Evolutionary conservation across 2,329 filamentous ascomycete species (phyloP), one percentile per base, ranked within the genome.

Genomic region (Bimuria novae-zelandiae): DNA sequence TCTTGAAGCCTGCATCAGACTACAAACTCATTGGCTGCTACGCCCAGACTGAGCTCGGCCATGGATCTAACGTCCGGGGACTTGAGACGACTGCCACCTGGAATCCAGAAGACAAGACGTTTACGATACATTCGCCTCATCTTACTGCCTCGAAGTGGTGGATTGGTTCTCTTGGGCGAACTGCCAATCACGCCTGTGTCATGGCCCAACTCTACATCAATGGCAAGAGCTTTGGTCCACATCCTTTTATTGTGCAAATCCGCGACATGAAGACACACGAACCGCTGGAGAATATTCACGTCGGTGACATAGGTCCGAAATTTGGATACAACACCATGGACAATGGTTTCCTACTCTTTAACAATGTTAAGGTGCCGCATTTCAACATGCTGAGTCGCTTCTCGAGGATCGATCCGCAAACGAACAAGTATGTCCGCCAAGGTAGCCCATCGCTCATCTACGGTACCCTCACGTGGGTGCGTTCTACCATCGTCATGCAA

Each of bases 131-230:
- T 73, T 90, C 87, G 0, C 89, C 89, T 8, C 80, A 84, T 56
- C 78, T 92, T 51, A 92, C 89, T 1, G 83, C 89, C 0, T 88
- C 87, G 29, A 93, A 93, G 69, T 93, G 89, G 89, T 92, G 89
- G 89, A 91, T 91, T 62, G 89, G 89, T 1, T 89, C 88, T 10
- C 80, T 92, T 3, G 89, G 89, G 46, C 82, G 87, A 62, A 87
- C 86, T 2, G 89, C 89, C 39, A 92, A 90, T 69, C 82, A 90
- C 66, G 89, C 89, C 1, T 84, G 90, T 2, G 88, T 92, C 3
- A 90, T 92, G 81, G 89, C 89, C 0, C 89, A 92, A 73, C 79
- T 92, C 23, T 82, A 86, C 56, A 81, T 91, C 55, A 76, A 79
- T 54, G 88, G 87, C 60, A 89, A 88, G 74, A 76, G 79, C 16